Percentiles rank a stretch among this genome's conserved stretches.
phyloP scores from a whole-genome alignment of 148 eudicot genomes.

The Cornus controversa region DNA sequence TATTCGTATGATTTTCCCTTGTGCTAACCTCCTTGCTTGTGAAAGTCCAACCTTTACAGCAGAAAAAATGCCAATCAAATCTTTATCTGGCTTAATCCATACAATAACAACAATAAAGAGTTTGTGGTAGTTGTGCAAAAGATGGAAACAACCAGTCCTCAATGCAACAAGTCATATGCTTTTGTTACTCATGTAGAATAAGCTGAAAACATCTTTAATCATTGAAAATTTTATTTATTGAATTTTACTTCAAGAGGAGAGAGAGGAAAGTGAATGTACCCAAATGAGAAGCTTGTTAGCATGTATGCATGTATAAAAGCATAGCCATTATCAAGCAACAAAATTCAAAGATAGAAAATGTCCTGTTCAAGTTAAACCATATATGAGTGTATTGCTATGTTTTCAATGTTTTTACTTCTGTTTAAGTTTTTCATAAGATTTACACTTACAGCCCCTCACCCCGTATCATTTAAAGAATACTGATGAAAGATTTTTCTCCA shows the following conservation, averaged over 20 bases:
- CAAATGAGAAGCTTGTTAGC: too few species aligned
- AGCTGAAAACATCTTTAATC: neutral
- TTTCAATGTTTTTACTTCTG: too few species aligned
- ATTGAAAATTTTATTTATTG: too few species aligned
- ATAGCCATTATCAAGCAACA: neutral
- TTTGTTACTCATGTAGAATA: neutral
- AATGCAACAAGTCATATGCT: neutral
- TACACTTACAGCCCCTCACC: too few species aligned
- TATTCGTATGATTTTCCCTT: constrained; percentile 55
- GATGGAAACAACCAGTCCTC: neutral
- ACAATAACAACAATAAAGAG: neutral
- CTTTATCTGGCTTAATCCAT: neutral
- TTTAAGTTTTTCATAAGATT: too few species aligned
- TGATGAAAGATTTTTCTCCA: too few species aligned
- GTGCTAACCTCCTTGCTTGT: constrained; percentile 85
- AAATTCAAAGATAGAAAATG: neutral
- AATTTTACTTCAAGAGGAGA: neutral
- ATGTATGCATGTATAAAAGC: neutral
- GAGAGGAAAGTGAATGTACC: neutral
- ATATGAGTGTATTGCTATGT: too few species aligned
- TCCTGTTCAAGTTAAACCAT: neutral
- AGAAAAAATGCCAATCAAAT: neutral
- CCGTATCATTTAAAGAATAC: too few species aligned
- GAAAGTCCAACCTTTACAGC: constrained; percentile 74
- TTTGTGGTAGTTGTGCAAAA: neutral